A percentile compares a stretch with the other conserved stretches of the same genome.
Conservation (phyloP, 345 rosid species). For the Cardamine resedifolia region DNA sequence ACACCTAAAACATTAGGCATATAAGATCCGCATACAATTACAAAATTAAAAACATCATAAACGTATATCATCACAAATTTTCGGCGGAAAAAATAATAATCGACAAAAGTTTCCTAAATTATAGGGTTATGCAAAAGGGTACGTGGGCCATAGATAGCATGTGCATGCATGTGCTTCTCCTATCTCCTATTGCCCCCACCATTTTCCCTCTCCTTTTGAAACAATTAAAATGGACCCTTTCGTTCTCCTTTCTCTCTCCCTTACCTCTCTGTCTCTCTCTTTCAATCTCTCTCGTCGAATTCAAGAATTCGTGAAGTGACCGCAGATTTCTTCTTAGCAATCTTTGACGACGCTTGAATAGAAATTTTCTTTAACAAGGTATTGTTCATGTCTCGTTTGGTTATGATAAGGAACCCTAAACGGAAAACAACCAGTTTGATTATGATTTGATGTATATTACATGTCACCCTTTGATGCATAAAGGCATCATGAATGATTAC, state of each 20-base stretch:
- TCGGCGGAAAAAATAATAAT: slow-evolving; percentile 38
- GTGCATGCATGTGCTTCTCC: slow-evolving; percentile 43
- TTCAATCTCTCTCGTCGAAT: slow-evolving; percentile 16
- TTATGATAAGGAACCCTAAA: slow-evolving; percentile 22
- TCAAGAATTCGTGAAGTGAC: slow-evolving; percentile 26
- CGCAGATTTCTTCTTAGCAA: slow-evolving; percentile 13
- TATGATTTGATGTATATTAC: slow-evolving; percentile 17
- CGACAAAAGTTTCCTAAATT: slow-evolving; percentile 36
- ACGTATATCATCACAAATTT: slow-evolving; percentile 25
- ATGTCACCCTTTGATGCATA: neutral
- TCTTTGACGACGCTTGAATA: slow-evolving; percentile 19
- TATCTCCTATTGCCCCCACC: slow-evolving; percentile 35
- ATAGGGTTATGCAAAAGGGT: slow-evolving; percentile 24
- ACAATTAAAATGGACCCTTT: slow-evolving; percentile 30
- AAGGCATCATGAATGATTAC: neutral
- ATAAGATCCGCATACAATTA: neutral
- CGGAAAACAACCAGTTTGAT: neutral
- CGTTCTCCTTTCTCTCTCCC: slow-evolving; percentile 28
- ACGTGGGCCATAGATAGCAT: slow-evolving; percentile 36
- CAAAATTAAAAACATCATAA: slow-evolving; percentile 8
- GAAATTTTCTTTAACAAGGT: slow-evolving; percentile 15
- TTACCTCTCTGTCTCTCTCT: slow-evolving; percentile 19
- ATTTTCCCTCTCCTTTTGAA: slow-evolving; percentile 32
- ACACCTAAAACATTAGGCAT: neutral
- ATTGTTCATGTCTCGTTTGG: slow-evolving; percentile 31